A percentile compares a stretch with the other conserved stretches of the same genome.
Conservation (phyloP, 805 yeast species). For the Sugiyamaella boreocaroliniensis region DNA sequence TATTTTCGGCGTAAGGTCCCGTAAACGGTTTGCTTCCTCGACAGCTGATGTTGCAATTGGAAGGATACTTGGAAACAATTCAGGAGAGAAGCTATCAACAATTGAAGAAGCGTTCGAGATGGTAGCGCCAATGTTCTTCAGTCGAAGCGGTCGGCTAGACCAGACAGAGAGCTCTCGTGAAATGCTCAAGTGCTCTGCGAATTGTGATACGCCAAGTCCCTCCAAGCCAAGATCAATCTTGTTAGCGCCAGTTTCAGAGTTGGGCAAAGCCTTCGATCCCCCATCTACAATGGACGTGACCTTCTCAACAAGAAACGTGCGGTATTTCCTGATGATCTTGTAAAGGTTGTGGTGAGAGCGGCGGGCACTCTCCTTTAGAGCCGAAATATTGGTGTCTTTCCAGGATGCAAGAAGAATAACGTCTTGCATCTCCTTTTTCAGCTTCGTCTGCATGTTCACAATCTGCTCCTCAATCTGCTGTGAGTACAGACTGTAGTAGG, state of each 20-base stretch:
- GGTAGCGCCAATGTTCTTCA: conserved; percentile 46
- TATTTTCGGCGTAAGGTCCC: conserved; percentile 69
- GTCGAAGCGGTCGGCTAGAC: conserved; percentile 49
- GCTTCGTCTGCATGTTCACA: conserved; percentile 39
- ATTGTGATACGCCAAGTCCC: background rate
- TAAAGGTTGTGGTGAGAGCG: conserved; percentile 78
- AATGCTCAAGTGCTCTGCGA: background rate
- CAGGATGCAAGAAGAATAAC: conserved; percentile 87
- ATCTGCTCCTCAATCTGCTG: conserved; percentile 44
- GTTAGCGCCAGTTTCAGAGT: background rate
- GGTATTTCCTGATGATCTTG: conserved; percentile 76
- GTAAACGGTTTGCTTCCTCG: conserved; percentile 53
- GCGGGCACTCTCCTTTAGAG: conserved; percentile 88
- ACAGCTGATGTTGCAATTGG: conserved; percentile 50
- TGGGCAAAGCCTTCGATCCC: background rate
- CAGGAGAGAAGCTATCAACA: conserved; percentile 30
- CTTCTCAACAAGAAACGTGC: conserved; percentile 49
- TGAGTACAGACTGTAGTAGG: conserved; percentile 62
- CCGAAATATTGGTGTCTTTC: conserved; percentile 93
- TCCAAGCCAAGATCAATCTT: background rate
- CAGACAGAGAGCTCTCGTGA: conserved; percentile 34
- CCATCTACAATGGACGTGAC: conserved; percentile 51
- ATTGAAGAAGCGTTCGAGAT: conserved; percentile 51
- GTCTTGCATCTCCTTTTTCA: conserved; percentile 78
- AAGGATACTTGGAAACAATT: conserved; percentile 43